Percentiles rank a stretch among this genome's conserved stretches.
These are phyloP conservation scores for Pseudopithomyces chartarum DNA, from an alignment of 2,329 filamentous ascomycete species.

Conservation along the genomic window DNA sequence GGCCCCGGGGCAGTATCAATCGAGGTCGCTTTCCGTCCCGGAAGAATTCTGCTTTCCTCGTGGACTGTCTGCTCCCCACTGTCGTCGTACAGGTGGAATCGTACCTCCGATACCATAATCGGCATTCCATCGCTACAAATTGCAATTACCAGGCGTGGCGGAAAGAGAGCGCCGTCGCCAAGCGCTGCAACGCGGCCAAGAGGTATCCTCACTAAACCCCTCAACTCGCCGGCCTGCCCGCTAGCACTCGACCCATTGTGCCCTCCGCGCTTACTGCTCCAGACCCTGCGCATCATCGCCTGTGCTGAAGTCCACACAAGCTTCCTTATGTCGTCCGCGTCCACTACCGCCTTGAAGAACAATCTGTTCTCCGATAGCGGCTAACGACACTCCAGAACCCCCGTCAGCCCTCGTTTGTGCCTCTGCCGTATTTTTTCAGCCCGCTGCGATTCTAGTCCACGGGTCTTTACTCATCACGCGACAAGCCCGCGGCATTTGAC, in stretches of 20 bases:
- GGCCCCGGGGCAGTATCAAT: background rate
- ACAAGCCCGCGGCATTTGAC: slow-evolving; percentile 15
- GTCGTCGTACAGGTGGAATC: background rate
- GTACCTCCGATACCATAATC: background rate
- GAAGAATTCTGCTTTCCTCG: background rate
- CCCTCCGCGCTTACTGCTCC: slow-evolving; percentile 38
- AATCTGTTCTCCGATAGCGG: slow-evolving; percentile 44
- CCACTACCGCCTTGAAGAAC: slow-evolving; percentile 39
- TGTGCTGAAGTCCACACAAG: slow-evolving; percentile 15
- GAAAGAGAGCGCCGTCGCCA: slow-evolving; percentile 12
- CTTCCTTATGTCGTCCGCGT: slow-evolving; percentile 44
- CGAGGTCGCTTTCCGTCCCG: background rate
- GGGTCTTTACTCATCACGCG: slow-evolving; percentile 12
- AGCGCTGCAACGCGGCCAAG: slow-evolving; percentile 22
- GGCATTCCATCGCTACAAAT: background rate
- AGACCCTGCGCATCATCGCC: slow-evolving; percentile 21
- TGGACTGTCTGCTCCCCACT: background rate
- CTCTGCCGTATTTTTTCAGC: slow-evolving; percentile 30
- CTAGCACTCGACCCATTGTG: slow-evolving; percentile 31
- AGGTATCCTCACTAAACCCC: slow-evolving; percentile 11
- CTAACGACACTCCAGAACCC: slow-evolving; percentile 27
- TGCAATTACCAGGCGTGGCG: background rate
- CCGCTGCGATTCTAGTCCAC: slow-evolving; percentile 25
- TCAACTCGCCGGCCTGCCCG: slow-evolving; percentile 16
- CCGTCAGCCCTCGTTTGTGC: slow-evolving; percentile 30